Base-by-base conservation (phyloP, 2,329 filamentous ascomycete species). In the Phaeosphaeria sp. region DNA sequence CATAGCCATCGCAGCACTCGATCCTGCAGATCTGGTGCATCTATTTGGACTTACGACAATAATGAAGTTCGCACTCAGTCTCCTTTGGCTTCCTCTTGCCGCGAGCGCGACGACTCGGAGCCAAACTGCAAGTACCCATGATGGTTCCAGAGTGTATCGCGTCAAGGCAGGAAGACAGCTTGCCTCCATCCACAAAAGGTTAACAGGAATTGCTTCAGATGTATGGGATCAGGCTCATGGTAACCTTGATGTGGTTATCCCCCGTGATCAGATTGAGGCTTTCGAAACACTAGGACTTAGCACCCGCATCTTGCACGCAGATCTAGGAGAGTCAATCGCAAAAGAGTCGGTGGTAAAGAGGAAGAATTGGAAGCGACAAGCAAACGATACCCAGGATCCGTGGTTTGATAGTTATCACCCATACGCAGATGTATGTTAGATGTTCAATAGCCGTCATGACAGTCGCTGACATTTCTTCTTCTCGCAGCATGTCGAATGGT, bases 281-380 rank as follows among this genome's bases (percentile, higher is more conserved):
- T 82, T 82, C 58, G 64, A 80, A 46, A 64, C 72, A n/a, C 63
- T 78, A 17, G 72, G 68, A 15, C 65, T 80, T 33, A 67, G 72
- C 23, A 66, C 63, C 3, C 68, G 75, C 46, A 62, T 77, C 17
- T 76, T 83, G 71, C 79, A 82, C 55, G 73, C 76, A 30, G 72
- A 83, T 64, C 71, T 83, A 6, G 80, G 80, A 17, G 46, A 61
- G n/a, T 77, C 78, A 1, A 83, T 83, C 56, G 68, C 69, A 11
- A 72, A 68, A 36, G 80, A 82, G 54, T 67, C 64, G n/a, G 55
- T 64, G 20, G 56, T 64, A 5, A 89, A 68, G 84, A 85, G 9
- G 27, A 47, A 41, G 10, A 50, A 36, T 1, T 67, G 64, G 64
- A 71, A 69, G 58, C 63, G 71, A 22, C 61, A 72, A 33, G 48